Base-by-base conservation (phyloP, 2,329 filamentous ascomycete species). In the Fusarium siculi region DNA sequence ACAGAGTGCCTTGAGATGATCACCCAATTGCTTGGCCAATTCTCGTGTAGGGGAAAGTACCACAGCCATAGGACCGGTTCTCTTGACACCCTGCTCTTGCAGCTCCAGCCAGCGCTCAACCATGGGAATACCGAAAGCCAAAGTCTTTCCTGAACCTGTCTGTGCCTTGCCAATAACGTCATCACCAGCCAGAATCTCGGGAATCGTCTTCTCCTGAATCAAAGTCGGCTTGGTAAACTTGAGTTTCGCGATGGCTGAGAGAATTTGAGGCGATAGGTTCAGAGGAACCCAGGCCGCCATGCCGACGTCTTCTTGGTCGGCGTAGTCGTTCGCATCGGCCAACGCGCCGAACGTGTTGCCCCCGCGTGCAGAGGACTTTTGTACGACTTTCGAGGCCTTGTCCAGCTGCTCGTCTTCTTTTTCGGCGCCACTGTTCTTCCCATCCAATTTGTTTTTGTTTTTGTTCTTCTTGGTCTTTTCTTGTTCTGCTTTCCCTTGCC, bases 161-260 rank as follows among this genome's bases (percentile, higher is more conserved):
- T 96, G 93, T 4, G 96, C 96, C 84, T 99, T 99, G 46, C 96
- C 96, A 72, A 99, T 93, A 21, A 98, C 92, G 81, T 99, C 96
- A 79, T 93, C 93, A 0, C 96, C 96, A 10, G 90, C 89, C 25
- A 96, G 80, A 50, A 98, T 93, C 59, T 93, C 89, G 0, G 96
- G 95, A 75, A 99, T 97, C 2, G 93, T 87, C 39, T 90, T 87
- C 25, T 87, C 83, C 80, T 99, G 96, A 65, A 99, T 97, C 1
- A 88, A 83, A 1, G 95, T 98, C 2, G 96, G 96, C 66, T 90
- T 91, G 9, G 88, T 80, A 80, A 98, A 98, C 65, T 92, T 93
- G 69, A 98, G 85, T 74, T 91, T 93, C 5, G 94, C 92, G 37
- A 99, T 85, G 21, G 94, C 90, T 4, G 91, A 90, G 23, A 97